Percentiles rank a stretch among this genome's conserved stretches.
Conservation (phyloP, 2,329 filamentous ascomycete genomes). For the Hypomyces rosellus region DNA sequence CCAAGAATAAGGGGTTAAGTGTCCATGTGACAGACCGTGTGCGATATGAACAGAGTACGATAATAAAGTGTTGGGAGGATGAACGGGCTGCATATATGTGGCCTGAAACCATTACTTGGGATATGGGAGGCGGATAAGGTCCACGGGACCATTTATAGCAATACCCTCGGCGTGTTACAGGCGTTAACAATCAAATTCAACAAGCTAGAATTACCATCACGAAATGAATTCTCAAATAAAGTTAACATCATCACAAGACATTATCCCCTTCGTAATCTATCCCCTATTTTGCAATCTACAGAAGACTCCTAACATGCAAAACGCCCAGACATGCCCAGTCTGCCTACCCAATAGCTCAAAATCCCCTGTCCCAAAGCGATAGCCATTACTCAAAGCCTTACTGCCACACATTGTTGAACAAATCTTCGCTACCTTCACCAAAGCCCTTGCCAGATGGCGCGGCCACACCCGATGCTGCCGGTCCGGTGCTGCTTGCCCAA, state of each 20-base stretch:
- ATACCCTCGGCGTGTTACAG: constrained; percentile 14
- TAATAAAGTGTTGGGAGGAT: too few relatives aligned
- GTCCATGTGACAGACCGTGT: too few relatives aligned
- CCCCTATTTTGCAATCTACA: constrained; percentile 22
- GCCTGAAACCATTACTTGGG: neutral
- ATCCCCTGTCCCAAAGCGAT: constrained; percentile 12
- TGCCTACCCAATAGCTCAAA: constrained; percentile 17
- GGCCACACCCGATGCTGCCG: constrained; percentile 33
- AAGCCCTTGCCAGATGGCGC: constrained; percentile 48
- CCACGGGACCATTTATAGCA: neutral
- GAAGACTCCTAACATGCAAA: constrained; percentile 28
- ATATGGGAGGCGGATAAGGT: neutral
- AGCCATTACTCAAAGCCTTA: constrained; percentile 32
- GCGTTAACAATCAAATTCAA: constrained; percentile 4
- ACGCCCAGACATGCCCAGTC: constrained; percentile 22
- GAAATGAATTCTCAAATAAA: constrained; percentile 1
- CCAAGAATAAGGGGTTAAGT: neutral
- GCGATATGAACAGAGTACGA: too few relatives aligned
- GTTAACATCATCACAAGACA: neutral
- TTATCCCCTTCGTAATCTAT: constrained; percentile 9
- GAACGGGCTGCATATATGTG: neutral
- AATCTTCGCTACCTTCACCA: constrained; percentile 64
- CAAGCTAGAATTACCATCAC: neutral
- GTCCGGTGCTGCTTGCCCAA: constrained; percentile 69
- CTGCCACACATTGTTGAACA: constrained; percentile 96